Evolutionary conservation across 257 asterid genomes (phyloP), one percentile per base, ranked within the genome.

Genomic region (Fraxinus anomala): DNA sequence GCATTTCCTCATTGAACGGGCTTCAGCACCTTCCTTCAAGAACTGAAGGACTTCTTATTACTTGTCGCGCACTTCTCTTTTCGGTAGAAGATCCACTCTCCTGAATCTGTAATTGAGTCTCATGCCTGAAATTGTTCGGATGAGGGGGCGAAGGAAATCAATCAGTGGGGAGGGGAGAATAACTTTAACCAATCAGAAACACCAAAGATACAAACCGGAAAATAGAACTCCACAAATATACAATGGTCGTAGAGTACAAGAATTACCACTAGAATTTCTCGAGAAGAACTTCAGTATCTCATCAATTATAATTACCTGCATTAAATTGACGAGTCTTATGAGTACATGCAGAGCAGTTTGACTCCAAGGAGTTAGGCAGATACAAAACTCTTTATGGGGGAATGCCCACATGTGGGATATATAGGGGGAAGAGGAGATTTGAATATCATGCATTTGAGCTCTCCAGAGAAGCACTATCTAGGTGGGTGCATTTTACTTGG

Each of bases 231-330:
- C 66, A n/a, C 30, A 26, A 49, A 63, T 30, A 47, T 24, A 66
- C 5, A 67, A 61, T 3, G 19, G 79, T 3, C 34, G 59, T 65
- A 14, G 23, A 14, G 73, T 39, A 42, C 21, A 28, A 76, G 67
- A 14, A 54, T 80, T 84, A 91, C 92, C 93, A 65, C 79, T 80
- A 28, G 92, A 61, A 16, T 80, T 85, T 82, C 99, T 89, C n/a
- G 99, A 93, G 77, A 93, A 80, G 87, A 92, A 91, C 91, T 96
- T 96, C 87, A 96, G 81, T 77, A 96, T 86, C 91, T 93, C 99
- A 84, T 96, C 99, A 28, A 96, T 93, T 70, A 96, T 81, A 82
- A 96, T 93, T 75, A 93, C 99, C 97, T 95, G 89, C 79, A 89
- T 75, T 44, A 74, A 63, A 81, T 59, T 44, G 79, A 61, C 76